Conservation (phyloP, 495 filamentous ascomycete genomes). For the Aspergillus coremiiformis region DNA sequence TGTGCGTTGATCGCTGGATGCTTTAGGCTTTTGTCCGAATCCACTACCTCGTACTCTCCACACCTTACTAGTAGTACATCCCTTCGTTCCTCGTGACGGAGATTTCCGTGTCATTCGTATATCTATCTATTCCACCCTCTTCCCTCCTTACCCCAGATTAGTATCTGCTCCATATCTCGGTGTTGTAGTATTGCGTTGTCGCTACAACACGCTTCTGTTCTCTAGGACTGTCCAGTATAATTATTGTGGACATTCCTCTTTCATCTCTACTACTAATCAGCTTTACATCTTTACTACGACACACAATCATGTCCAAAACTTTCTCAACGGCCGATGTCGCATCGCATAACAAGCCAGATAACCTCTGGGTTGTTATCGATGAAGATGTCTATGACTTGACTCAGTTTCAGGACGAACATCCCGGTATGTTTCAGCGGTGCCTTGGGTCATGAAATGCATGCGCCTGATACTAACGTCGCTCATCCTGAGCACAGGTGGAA, state of each 20-base stretch:
- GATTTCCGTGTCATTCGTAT: constrained; percentile 12
- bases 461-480: constrained; percentile 18
- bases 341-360: constrained; percentile 79
- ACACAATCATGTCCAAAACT: constrained; percentile 68
- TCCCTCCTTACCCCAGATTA: constrained; percentile 3
- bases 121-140: constrained; percentile 14
- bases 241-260: neutral
- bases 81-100: constrained; percentile 3
- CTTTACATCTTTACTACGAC: too few relatives aligned
- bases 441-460: neutral
- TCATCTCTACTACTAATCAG: neutral
- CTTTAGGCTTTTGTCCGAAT: neutral
- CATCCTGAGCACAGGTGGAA: constrained; percentile 60
- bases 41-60: neutral
- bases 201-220: neutral
- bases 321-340: constrained; percentile 82
- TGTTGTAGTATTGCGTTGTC: neutral
- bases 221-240: neutral
- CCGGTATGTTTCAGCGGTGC: constrained; percentile 46
- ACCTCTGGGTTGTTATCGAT: constrained; percentile 85
- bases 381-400: constrained; percentile 96
- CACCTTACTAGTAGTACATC: too few relatives aligned
- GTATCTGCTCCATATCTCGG: neutral
- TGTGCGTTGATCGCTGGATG: neutral
- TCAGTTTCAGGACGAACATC: constrained; percentile 90